Evolutionary conservation across 2,329 filamentous ascomycete species (phyloP).

Genomic region (Epichloe baconii): DNA sequence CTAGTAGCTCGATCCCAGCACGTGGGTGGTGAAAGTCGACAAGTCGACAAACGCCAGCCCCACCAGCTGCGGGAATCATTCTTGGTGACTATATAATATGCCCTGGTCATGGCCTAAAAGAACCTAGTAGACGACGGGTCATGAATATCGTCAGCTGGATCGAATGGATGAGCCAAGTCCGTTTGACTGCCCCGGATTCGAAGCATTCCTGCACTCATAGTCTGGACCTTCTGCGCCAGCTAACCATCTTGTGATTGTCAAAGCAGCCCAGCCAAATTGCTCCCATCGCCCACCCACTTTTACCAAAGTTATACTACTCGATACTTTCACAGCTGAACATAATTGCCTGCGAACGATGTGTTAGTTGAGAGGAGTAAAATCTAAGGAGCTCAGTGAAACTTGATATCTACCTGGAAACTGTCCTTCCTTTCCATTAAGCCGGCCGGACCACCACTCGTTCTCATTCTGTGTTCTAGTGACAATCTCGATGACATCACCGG

Average conservation of each 20-base stretch:
- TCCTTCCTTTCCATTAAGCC: conserved; percentile 63
- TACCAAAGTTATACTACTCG: neutral
- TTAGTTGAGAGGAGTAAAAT: neutral
- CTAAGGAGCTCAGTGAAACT: neutral
- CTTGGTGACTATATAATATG: too few species aligned
- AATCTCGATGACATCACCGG: conserved; percentile 86
- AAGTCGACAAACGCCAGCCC: too few species aligned
- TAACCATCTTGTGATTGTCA: neutral
- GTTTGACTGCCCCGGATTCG: neutral
- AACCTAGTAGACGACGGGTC: neutral
- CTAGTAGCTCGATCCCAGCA: too few species aligned
- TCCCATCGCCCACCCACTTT: neutral
- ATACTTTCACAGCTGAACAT: conserved; percentile 4
- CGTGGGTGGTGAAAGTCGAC: too few species aligned
- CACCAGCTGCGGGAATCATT: too few species aligned
- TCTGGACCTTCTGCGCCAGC: neutral
- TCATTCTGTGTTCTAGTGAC: conserved; percentile 69
- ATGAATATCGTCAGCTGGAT: neutral
- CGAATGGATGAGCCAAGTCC: neutral
- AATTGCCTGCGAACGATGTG: conserved; percentile 1
- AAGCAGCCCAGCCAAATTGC: neutral
- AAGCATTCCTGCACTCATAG: neutral
- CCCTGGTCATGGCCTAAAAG: neutral
- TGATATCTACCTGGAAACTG: conserved; percentile 76
- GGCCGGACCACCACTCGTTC: conserved; percentile 96